These are phyloP conservation scores for Chrysopogon serrulatus DNA, from an alignment of 176 grass and related monocot species.

Conservation along the genomic window DNA sequence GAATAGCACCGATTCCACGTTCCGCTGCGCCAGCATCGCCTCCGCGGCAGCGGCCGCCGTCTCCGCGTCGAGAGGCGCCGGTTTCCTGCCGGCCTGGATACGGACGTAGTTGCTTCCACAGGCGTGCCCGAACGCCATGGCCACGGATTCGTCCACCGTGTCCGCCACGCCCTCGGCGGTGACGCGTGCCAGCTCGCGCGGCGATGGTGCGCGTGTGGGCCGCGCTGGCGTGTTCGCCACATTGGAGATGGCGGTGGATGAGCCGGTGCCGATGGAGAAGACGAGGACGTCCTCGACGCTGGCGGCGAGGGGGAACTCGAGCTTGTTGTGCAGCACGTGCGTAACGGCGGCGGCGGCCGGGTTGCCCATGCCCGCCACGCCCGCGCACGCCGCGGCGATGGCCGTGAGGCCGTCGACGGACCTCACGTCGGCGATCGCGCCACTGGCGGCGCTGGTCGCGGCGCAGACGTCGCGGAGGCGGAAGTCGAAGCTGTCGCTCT, in stretches of 20 bases:
- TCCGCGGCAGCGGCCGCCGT: conserved; percentile 4
- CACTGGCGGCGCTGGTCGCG: conserved; percentile 17
- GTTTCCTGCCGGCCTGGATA: conserved; percentile 29
- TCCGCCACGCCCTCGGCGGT: conserved; percentile 28
- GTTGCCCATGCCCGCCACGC: conserved; percentile 52
- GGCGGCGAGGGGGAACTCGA: conserved; percentile 66
- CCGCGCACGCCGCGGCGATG: conserved; percentile 43
- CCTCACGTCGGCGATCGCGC: neutral
- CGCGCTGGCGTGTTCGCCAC: conserved; percentile 8
- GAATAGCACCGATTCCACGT: conserved; percentile 62
- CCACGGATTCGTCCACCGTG: conserved; percentile 58
- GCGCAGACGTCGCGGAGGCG: conserved; percentile 68
- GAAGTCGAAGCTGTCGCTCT: conserved; percentile 73
- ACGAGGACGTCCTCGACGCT: conserved; percentile 57
- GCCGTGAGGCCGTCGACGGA: conserved; percentile 47
- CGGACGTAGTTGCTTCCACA: conserved; percentile 50
- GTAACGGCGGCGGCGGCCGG: conserved; percentile 68
- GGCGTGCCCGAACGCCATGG: conserved; percentile 57
- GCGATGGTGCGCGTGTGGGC: conserved; percentile 8
- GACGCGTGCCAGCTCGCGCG: conserved; percentile 32
- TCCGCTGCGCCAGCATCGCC: conserved; percentile 49
- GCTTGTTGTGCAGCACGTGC: conserved; percentile 89
- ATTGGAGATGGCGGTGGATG: neutral
- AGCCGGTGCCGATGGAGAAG: conserved; percentile 59
- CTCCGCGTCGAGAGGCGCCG: neutral